Evolutionary conservation across 2,329 filamentous ascomycete species (phyloP).

Genomic region (Paracoccidioides brasiliensis): DNA sequence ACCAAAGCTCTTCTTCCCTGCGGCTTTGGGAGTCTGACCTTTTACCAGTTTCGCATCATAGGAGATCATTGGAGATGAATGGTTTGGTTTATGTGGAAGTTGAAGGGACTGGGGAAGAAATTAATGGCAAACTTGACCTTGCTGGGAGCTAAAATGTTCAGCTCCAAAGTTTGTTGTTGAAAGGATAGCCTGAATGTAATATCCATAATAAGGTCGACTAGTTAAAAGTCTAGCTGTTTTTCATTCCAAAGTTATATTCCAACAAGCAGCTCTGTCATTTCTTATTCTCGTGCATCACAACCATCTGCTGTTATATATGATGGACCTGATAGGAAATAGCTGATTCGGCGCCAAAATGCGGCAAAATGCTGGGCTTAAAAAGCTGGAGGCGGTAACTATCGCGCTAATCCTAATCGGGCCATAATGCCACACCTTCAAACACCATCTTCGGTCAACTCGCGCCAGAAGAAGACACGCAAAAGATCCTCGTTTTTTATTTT

Average conservation of each 20-base stretch:
- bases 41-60: conserved; percentile 35
- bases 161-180: background rate
- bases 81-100: conserved; percentile 6
- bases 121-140: background rate
- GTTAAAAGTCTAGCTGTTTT: background rate
- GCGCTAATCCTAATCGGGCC: background rate
- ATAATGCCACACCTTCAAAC: background rate
- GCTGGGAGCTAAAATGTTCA: background rate
- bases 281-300: too few species aligned
- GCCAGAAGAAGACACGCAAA: background rate
- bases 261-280: too few species aligned
- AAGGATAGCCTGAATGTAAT: background rate
- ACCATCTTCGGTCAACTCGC: too few species aligned
- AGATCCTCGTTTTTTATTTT: background rate
- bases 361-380: too few species aligned
- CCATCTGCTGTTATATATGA: too few species aligned
- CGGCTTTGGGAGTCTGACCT: conserved; percentile 27
- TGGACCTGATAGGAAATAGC: background rate
- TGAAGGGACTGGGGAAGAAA: background rate
- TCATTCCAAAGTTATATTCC: background rate
- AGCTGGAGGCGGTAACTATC: too few species aligned
- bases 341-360: background rate
- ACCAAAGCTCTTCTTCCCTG: conserved; percentile 11
- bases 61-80: conserved; percentile 18
- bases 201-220: background rate